A percentile compares a stretch with the other conserved stretches of the same genome.
These are phyloP conservation scores for Phoma sp. DNA, from an alignment of 2,329 filamentous ascomycete genomes.

Conservation along the genomic window DNA sequence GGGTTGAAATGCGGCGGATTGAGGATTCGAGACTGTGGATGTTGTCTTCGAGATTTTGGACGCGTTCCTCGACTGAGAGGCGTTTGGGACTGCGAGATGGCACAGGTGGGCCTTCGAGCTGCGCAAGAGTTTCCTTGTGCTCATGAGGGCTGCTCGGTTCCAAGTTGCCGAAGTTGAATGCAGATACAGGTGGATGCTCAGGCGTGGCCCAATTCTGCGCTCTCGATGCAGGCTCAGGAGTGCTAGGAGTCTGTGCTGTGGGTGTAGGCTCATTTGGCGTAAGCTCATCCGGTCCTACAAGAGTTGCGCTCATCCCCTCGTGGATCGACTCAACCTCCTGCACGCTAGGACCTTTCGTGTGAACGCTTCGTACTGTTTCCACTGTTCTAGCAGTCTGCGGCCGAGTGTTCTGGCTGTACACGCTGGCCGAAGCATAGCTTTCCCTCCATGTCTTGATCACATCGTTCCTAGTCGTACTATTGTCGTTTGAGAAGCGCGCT, in stretches of 20 bases:
- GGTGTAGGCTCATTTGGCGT: conserved; percentile 17
- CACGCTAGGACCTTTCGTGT: conserved; percentile 29
- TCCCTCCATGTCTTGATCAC: conserved; percentile 48
- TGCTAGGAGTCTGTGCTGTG: conserved; percentile 14
- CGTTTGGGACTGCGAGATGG: conserved; percentile 26
- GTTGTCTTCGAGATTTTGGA: conserved; percentile 40
- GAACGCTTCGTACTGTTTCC: conserved; percentile 38
- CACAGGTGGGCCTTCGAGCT: conserved; percentile 18
- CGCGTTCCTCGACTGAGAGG: conserved; percentile 44
- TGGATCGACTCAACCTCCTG: conserved; percentile 26
- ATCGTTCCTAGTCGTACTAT: conserved; percentile 37
- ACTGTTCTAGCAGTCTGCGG: conserved; percentile 43
- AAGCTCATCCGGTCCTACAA: conserved; percentile 29
- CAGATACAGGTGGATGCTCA: conserved; percentile 33
- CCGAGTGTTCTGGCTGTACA: conserved; percentile 39
- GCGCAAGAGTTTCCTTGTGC: conserved; percentile 8
- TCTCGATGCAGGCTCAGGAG: conserved; percentile 16
- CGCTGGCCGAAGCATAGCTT: conserved; percentile 41
- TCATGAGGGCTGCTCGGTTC: conserved; percentile 23
- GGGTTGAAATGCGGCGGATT: conserved; percentile 41
- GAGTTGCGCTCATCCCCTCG: conserved; percentile 32
- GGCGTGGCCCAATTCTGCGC: conserved; percentile 16
- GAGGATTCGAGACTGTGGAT: conserved; percentile 40
- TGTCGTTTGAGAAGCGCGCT: conserved; percentile 28
- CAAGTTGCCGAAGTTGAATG: conserved; percentile 48